Conservation (phyloP, 129 eudicot species). For the Helichrysum umbraculigerum region DNA sequence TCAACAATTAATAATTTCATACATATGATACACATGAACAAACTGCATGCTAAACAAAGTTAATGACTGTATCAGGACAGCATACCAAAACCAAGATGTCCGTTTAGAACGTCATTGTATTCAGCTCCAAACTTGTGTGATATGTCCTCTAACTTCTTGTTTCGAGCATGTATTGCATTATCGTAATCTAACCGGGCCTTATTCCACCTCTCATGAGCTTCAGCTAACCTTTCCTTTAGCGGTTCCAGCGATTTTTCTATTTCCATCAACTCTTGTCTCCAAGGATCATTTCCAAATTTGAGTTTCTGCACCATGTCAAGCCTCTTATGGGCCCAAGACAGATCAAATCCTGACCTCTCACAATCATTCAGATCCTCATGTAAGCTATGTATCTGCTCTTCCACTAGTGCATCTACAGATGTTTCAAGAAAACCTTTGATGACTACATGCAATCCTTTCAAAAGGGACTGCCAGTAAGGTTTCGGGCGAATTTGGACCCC, state of each 20-base stretch:
- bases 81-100: slow-evolving; percentile 31
- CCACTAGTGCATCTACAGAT: neutral
- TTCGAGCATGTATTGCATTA: slow-evolving; percentile 1
- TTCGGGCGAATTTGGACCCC: slow-evolving; percentile 17
- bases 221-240: too few relatives aligned
- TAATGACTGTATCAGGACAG: slow-evolving; percentile 11
- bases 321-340: slow-evolving; percentile 26
- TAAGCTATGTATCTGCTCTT: slow-evolving; percentile 13
- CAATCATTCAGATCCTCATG: slow-evolving; percentile 5
- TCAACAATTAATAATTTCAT: too few relatives aligned
- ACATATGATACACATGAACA: too few relatives aligned
- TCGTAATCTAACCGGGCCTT: slow-evolving; percentile 6
- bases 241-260: slow-evolving; percentile 22
- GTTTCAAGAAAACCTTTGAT: slow-evolving; percentile 24
- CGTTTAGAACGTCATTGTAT: slow-evolving; percentile 12
- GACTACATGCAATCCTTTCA: slow-evolving; percentile 19
- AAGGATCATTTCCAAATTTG: slow-evolving; percentile 25
- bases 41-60: neutral
- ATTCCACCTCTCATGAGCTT: slow-evolving; percentile 16
- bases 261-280: neutral
- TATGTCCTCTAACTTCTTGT: slow-evolving; percentile 14
- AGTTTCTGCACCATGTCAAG: slow-evolving; percentile 20
- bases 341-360: slow-evolving; percentile 24
- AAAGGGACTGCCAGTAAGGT: slow-evolving; percentile 14
- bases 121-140: slow-evolving; percentile 17